Conservation (phyloP, 495 filamentous ascomycete species). For the Daldinia caldariorum region DNA sequence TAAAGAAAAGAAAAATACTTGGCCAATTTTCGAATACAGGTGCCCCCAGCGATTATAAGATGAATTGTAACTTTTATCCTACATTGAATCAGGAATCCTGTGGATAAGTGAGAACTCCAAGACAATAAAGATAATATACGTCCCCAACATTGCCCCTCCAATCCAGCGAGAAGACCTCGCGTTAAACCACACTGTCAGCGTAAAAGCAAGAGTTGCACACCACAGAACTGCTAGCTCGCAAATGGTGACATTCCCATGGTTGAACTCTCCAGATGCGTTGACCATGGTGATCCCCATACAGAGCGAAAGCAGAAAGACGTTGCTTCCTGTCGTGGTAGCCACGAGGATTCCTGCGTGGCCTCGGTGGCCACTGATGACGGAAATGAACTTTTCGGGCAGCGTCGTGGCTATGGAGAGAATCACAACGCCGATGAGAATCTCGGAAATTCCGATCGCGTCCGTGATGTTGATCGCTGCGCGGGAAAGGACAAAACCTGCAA, state of each 20-base stretch:
- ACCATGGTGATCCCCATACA: neutral
- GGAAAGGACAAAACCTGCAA: no score
- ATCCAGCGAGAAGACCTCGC: neutral
- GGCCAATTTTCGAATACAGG: no score
- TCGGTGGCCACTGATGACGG: no score
- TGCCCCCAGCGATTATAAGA: no score
- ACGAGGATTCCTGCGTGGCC: no score
- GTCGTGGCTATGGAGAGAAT: no score
- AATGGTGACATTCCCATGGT: constrained; percentile 2
- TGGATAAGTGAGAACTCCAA: neutral
- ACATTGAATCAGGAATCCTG: neutral
- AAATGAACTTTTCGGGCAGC: no score
- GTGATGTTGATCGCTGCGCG: no score
- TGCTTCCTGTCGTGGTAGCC: no score
- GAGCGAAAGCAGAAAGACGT: constrained; percentile 1
- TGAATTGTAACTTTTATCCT: neutral
- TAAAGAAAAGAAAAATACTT: no score
- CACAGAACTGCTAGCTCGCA: neutral
- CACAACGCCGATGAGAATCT: no score
- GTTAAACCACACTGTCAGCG: neutral
- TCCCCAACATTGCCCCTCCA: neutral
- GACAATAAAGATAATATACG: neutral
- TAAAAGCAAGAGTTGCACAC: neutral
- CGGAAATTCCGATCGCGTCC: no score
- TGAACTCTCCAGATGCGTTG: neutral